Evolutionary conservation across 1,284 basidiomycete species (phyloP).

Genomic region (Puccinia hordei): DNA sequence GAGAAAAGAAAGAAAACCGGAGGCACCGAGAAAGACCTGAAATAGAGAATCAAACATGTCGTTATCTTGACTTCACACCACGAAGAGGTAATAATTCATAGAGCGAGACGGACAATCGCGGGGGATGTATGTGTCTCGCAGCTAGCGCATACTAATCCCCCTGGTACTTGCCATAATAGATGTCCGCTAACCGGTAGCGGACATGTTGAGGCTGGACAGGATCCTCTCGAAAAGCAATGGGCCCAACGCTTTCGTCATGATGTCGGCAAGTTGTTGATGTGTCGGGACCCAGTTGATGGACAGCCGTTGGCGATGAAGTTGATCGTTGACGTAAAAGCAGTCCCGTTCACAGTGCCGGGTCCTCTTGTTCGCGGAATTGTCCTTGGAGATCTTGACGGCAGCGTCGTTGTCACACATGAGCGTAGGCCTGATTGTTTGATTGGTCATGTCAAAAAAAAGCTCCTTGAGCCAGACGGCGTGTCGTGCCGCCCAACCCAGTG

Average conservation of each 20-base stretch:
- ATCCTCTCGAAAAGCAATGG: constrained; percentile 17
- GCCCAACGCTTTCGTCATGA: constrained; percentile 6
- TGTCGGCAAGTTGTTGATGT: background rate
- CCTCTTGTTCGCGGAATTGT: constrained; percentile 31
- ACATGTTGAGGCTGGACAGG: constrained; percentile 20
- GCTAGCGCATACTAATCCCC: background rate
- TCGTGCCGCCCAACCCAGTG: background rate
- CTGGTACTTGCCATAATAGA: background rate
- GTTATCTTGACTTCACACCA: too few relatives aligned
- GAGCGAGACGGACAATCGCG: too few relatives aligned
- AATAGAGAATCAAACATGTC: too few relatives aligned
- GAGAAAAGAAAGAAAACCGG: too few relatives aligned
- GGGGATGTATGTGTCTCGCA: background rate
- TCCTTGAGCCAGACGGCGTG: constrained; percentile 11
- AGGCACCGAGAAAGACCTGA: too few relatives aligned
- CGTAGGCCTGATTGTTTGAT: background rate
- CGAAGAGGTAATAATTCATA: too few relatives aligned
- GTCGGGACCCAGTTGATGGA: constrained; percentile 15
- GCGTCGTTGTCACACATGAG: constrained; percentile 19
- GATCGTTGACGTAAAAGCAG: constrained; percentile 19
- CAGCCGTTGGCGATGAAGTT: background rate
- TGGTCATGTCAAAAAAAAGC: constrained; percentile 7
- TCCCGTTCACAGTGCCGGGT: constrained; percentile 17
- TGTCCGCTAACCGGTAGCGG: background rate
- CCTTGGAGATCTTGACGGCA: constrained; percentile 17